A percentile compares a stretch with the other conserved stretches of the same genome.
phyloP scores from a whole-genome alignment of 495 filamentous ascomycete genomes.

The Penicillium pulvis region DNA sequence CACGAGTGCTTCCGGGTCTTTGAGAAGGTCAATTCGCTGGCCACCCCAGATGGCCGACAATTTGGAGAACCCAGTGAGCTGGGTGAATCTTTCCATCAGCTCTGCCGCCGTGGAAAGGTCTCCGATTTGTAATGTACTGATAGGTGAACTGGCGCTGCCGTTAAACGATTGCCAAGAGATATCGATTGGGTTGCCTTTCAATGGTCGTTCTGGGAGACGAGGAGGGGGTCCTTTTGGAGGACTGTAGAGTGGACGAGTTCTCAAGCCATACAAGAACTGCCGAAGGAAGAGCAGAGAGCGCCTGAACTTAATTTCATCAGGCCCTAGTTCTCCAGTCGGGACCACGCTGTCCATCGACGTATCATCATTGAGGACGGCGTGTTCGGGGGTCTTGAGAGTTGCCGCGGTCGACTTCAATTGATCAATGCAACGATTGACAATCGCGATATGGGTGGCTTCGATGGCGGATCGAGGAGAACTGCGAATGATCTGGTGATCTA shows the following conservation, averaged over 20 bases:
- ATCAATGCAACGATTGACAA: slow-evolving; percentile 75
- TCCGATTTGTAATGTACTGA: slow-evolving; percentile 62
- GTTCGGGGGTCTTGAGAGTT: slow-evolving; percentile 52
- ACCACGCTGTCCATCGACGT: slow-evolving; percentile 52
- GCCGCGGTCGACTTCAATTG: slow-evolving; percentile 72
- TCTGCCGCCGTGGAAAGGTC: slow-evolving; percentile 69
- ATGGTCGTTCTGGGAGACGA: slow-evolving; percentile 39
- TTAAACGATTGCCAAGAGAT: slow-evolving; percentile 76
- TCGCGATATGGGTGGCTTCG: slow-evolving; percentile 72
- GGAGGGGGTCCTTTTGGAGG: slow-evolving; percentile 44
- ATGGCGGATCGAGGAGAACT: slow-evolving; percentile 48
- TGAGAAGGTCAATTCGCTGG: slow-evolving; percentile 47
- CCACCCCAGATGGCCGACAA: slow-evolving; percentile 58
- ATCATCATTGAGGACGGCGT: slow-evolving; percentile 42
- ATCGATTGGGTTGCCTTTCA: slow-evolving; percentile 61
- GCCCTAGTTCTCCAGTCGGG: slow-evolving; percentile 42
- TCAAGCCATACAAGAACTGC: slow-evolving; percentile 56
- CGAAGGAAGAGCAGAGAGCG: slow-evolving; percentile 64
- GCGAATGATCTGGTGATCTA: slow-evolving; percentile 54
- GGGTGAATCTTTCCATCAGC: slow-evolving; percentile 62
- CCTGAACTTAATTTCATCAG: slow-evolving; percentile 63
- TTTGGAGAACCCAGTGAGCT: slow-evolving; percentile 70
- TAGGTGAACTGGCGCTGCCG: slow-evolving; percentile 54
- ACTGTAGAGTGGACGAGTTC: slow-evolving; percentile 55
- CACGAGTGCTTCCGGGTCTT: slow-evolving; percentile 39